Conservation (phyloP, 306 rosid genomes). For the Prinsepia uniflora region DNA sequence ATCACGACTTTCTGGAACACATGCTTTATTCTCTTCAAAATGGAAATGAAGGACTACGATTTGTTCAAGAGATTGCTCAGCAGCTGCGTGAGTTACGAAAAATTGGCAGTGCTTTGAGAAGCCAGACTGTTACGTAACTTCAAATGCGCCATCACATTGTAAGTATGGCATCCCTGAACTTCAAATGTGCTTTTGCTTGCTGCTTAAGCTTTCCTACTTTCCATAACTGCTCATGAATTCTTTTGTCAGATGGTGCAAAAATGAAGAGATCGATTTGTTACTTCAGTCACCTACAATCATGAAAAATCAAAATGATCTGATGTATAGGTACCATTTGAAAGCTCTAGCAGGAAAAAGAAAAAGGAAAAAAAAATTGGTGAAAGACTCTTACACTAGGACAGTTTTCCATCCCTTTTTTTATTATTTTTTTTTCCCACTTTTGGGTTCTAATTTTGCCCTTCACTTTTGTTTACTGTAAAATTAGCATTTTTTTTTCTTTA, state of each 20-base stretch:
- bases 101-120: slow-evolving; percentile 38
- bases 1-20: slow-evolving; percentile 64
- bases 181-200: background rate
- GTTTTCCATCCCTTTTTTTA: background rate
- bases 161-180: slow-evolving; percentile 3
- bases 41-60: slow-evolving; percentile 55
- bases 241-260: slow-evolving; percentile 29
- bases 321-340: slow-evolving; percentile 13
- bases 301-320: slow-evolving; percentile 19
- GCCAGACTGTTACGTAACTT: slow-evolving; percentile 31
- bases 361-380: background rate
- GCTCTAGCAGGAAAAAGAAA: background rate
- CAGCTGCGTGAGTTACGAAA: slow-evolving; percentile 57
- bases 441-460: background rate
- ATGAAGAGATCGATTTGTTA: slow-evolving; percentile 11
- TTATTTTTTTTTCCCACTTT: background rate
- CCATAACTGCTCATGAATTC: slow-evolving; percentile 2
- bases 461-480: slow-evolving; percentile 12
- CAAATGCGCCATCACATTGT: slow-evolving; percentile 19
- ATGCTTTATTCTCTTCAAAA: slow-evolving; percentile 50
- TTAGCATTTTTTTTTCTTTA: slow-evolving; percentile 6
- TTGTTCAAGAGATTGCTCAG: slow-evolving; percentile 59
- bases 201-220: slow-evolving; percentile 11
- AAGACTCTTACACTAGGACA: background rate
- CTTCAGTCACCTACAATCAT: slow-evolving; percentile 16